Conservation (phyloP, 805 yeast genomes). For the Dipodascus albidus region DNA sequence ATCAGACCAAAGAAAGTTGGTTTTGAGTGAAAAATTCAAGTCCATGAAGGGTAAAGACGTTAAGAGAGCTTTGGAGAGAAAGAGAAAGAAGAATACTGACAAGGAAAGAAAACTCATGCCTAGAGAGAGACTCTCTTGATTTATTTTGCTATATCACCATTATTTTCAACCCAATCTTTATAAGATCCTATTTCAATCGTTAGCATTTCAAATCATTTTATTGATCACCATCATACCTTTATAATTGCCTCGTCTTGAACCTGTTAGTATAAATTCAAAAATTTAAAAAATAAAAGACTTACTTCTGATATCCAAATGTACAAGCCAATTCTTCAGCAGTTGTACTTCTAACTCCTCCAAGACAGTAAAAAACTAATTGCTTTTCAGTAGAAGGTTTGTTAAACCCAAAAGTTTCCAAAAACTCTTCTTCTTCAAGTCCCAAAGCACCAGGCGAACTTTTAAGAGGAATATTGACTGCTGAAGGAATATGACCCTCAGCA, state of each 20-base stretch:
- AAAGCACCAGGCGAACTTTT: conserved; percentile 90
- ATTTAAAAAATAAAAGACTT: conserved; percentile 4
- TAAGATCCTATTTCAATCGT: conserved; percentile 55
- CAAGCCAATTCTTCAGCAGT: conserved; percentile 87
- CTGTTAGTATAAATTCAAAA: background rate
- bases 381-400: conserved; percentile 61
- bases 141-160: conserved; percentile 17
- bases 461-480: conserved; percentile 78
- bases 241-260: conserved; percentile 52
- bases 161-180: conserved; percentile 63
- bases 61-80: conserved; percentile 22
- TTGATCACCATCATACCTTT: background rate
- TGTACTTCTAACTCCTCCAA: conserved; percentile 83
- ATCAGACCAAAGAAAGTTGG: conserved; percentile 27
- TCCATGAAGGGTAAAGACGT: conserved; percentile 27
- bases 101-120: conserved; percentile 29
- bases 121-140: conserved; percentile 19
- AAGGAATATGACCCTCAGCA: conserved; percentile 66
- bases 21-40: conserved; percentile 26
- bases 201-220: background rate
- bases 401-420: conserved; percentile 70
- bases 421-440: conserved; percentile 66
- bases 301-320: conserved; percentile 71
- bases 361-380: conserved; percentile 80
- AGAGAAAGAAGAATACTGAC: conserved; percentile 27